Evolutionary conservation across 768 basidiomycete genomes (phyloP).

Genomic region (Lactarius deliciosus): DNA sequence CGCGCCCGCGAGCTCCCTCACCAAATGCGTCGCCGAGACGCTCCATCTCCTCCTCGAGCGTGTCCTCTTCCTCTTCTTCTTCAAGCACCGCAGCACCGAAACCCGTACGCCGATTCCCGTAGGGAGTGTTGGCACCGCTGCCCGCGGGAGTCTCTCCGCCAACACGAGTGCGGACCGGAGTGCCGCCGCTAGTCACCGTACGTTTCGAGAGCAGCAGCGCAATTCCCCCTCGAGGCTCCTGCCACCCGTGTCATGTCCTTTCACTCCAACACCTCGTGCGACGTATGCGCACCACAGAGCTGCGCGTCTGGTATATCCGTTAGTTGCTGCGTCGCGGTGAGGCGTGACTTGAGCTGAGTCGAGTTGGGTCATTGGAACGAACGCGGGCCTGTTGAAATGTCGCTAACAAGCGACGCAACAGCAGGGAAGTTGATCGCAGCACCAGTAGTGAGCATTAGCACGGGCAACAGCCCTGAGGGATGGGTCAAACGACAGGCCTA

Average conservation of each 20-base stretch:
- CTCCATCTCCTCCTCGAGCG: conserved; percentile 50
- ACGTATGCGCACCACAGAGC: conserved; percentile 75
- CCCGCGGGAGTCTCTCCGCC: conserved; percentile 43
- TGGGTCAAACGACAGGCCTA: no score
- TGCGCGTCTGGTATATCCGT: conserved; percentile 56
- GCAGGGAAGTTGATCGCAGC: no score
- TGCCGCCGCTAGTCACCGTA: conserved; percentile 57
- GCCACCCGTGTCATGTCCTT: conserved; percentile 49
- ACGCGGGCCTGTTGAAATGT: conserved; percentile 72
- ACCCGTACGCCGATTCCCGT: conserved; percentile 50
- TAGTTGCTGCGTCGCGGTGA: conserved; percentile 72
- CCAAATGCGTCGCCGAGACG: conserved; percentile 41
- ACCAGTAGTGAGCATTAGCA: no score
- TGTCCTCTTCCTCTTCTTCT: conserved; percentile 84
- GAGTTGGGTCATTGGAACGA: conserved; percentile 54
- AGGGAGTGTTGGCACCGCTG: conserved; percentile 71
- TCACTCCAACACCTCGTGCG: conserved; percentile 84
- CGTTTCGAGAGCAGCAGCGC: conserved; percentile 59
- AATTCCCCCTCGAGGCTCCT: conserved; percentile 81
- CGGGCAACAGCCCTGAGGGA: no score
- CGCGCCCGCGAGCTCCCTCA: conserved; percentile 45
- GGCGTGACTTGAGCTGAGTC: conserved; percentile 65
- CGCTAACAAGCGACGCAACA: no score
- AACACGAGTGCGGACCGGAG: conserved; percentile 58
- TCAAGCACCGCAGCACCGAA: conserved; percentile 54